A percentile compares a stretch with the other conserved stretches of the same genome.
Evolutionary conservation across 2,329 filamentous ascomycete species (phyloP).

Genomic region (Zarea fungicola): DNA sequence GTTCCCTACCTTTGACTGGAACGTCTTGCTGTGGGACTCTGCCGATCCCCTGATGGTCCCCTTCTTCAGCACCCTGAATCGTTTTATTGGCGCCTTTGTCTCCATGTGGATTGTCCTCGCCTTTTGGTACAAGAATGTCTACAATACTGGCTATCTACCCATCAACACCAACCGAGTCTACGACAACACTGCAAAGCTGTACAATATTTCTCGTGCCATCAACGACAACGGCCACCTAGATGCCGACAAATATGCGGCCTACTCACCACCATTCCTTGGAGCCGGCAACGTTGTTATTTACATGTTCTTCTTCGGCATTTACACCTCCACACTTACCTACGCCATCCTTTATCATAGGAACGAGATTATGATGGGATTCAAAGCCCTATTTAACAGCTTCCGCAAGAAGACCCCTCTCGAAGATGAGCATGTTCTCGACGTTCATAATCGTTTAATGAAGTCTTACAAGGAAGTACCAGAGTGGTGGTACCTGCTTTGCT

Average conservation of each 20-base stretch:
- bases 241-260: slow-evolving; percentile 39
- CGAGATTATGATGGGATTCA: slow-evolving; percentile 46
- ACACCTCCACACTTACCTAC: slow-evolving; percentile 47
- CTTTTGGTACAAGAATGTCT: slow-evolving; percentile 55
- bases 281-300: slow-evolving; percentile 48
- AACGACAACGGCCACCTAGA: slow-evolving; percentile 41
- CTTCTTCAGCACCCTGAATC: slow-evolving; percentile 58
- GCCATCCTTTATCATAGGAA: slow-evolving; percentile 47
- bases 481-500: slow-evolving; percentile 47
- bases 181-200: slow-evolving; percentile 42
- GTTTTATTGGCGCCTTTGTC: slow-evolving; percentile 51
- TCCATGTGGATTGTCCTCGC: slow-evolving; percentile 50
- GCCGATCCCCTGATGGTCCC: slow-evolving; percentile 44
- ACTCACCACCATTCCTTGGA: slow-evolving; percentile 47
- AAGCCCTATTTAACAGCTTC: slow-evolving; percentile 41
- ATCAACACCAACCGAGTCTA: slow-evolving; percentile 49
- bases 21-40: slow-evolving; percentile 38
- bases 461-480: slow-evolving; percentile 45
- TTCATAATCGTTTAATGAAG: slow-evolving; percentile 45
- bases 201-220: slow-evolving; percentile 41
- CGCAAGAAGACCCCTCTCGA: slow-evolving; percentile 33
- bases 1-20: slow-evolving; percentile 45
- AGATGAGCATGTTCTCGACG: slow-evolving; percentile 35
- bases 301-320: slow-evolving; percentile 51
- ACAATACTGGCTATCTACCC: slow-evolving; percentile 50